A percentile compares a stretch with the other conserved stretches of the same genome.
phyloP scores from a whole-genome alignment of 495 filamentous ascomycete species.

The Jackrogersella multiformis region DNA sequence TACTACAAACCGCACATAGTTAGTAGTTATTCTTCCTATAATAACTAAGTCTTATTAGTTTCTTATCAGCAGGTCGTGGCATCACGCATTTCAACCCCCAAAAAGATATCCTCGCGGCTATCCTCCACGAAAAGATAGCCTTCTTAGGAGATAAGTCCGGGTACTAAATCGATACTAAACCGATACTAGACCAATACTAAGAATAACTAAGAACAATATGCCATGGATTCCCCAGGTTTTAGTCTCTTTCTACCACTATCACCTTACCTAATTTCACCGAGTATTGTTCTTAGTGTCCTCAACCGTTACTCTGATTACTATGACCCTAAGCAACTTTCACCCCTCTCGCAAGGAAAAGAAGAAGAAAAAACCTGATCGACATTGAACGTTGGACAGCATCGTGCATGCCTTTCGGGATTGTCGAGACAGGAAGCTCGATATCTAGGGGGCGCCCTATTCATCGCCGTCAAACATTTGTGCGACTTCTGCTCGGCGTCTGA shows the following conservation, averaged over 20 bases:
- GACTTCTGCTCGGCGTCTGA: neutral
- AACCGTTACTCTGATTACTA: conserved; percentile 4
- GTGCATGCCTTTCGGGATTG: neutral
- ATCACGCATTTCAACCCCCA: neutral
- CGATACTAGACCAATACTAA: neutral
- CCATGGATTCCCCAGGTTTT: conserved; percentile 7
- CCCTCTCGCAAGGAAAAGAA: neutral
- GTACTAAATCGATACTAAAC: neutral
- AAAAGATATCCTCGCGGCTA: neutral
- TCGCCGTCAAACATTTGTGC: neutral
- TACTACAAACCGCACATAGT: too few relatives aligned
- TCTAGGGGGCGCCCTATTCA: neutral
- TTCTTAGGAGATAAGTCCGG: conserved; percentile 19
- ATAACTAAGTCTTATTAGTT: neutral
- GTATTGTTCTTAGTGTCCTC: neutral
- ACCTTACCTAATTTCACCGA: conserved; percentile 4
- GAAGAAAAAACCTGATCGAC: neutral
- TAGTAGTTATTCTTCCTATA: too few relatives aligned
- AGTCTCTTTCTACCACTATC: neutral
- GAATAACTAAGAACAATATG: conserved; percentile 1
- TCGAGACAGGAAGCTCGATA: neutral
- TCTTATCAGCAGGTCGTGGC: neutral
- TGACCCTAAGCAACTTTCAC: neutral
- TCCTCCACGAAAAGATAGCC: conserved; percentile 21
- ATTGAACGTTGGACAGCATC: neutral